These are phyloP conservation scores for Phallus indusiatus DNA, from an alignment of 768 basidiomycete species.

Conservation along the genomic window DNA sequence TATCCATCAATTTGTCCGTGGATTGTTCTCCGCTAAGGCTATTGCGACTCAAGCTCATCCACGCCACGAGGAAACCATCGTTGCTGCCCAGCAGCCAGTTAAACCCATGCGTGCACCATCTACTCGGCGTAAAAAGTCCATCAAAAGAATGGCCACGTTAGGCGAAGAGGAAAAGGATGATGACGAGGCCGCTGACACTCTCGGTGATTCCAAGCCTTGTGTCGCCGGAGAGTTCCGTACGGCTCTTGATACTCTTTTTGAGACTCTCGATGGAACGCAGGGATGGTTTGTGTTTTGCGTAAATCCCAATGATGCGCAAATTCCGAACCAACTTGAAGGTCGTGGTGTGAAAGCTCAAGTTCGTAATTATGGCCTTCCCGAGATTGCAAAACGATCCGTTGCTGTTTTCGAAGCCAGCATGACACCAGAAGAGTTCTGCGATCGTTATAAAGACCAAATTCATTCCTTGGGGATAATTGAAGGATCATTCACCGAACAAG, in stretches of 20 bases:
- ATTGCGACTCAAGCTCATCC: conserved; percentile 93
- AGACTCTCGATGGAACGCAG: conserved; percentile 83
- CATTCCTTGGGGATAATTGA: conserved; percentile 45
- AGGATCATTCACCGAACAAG: conserved; percentile 48
- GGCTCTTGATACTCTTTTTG: conserved; percentile 77
- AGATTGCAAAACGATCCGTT: conserved; percentile 59
- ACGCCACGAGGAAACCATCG: conserved; percentile 88
- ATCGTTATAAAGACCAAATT: conserved; percentile 69
- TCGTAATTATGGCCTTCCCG: conserved; percentile 65
- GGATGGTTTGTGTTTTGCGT: conserved; percentile 89
- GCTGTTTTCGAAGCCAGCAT: conserved; percentile 77
- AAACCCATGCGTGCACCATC: conserved; percentile 94
- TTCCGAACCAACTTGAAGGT: conserved; percentile 91
- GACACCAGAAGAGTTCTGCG: conserved; percentile 78
- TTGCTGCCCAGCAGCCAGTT: conserved; percentile 85
- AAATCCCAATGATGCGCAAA: conserved; percentile 90
- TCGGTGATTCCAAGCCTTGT: conserved; percentile 42
- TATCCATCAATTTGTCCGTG: conserved; percentile 84
- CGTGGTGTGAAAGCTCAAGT: conserved; percentile 89
- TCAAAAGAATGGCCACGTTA: conserved; percentile 52
- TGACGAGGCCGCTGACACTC: conserved; percentile 20
- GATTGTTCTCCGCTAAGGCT: conserved; percentile 77
- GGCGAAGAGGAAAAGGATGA: conserved; percentile 44
- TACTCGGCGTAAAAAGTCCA: conserved; percentile 68
- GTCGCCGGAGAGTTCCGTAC: conserved; percentile 83